Evolutionary conservation across 495 filamentous ascomycete genomes (phyloP), one percentile per base, ranked within the genome.

Genomic region (Daldinia caldariorum): DNA sequence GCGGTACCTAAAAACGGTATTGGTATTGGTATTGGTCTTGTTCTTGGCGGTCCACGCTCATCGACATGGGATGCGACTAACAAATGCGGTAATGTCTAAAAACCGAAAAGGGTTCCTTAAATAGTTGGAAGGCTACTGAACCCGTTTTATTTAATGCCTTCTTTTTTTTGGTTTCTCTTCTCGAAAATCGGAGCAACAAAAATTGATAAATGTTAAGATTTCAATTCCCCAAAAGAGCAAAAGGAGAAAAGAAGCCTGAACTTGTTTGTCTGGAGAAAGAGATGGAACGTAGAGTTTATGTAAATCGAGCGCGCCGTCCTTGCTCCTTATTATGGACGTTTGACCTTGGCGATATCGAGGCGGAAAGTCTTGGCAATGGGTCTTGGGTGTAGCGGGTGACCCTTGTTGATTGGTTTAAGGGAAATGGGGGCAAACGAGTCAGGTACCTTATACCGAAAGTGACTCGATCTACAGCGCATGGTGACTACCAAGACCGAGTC

Each of bases 321-420:
- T 74, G 63, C 74, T 82, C 79, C 80, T 82, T 82, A 81, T 81
- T 81, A 77, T 78, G 78, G 72, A 60, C 69, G 71, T 78, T 75
- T 59, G 71, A 73, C 71, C 80, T 78, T 81, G 77, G 79, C 80
- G 71, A 76, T 80, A 77, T 72, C 75, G 75, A 81, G 79, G 81
- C 79, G 74, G 78, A 79, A 80, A 79, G 75, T 72, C 80, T 82
- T 83, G 81, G 80, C 80, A 75, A 66, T 68, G 66, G 70, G 70
- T 66, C 70, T 67, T 74, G 67, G 58, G 72, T 75, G 72, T 73
- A 64, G 63, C 70, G 62, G 57, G 59, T 35, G 43, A 47, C 38
- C 26, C 13, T 39, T 8, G 4, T 10, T 70, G 70, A 77, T 77
- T 77, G 75, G 75, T 38, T 14, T 39, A 10, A 6, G 56, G 37